These are phyloP conservation scores for Logfia minima DNA, from an alignment of 129 eudicot species.

Conservation along the genomic window DNA sequence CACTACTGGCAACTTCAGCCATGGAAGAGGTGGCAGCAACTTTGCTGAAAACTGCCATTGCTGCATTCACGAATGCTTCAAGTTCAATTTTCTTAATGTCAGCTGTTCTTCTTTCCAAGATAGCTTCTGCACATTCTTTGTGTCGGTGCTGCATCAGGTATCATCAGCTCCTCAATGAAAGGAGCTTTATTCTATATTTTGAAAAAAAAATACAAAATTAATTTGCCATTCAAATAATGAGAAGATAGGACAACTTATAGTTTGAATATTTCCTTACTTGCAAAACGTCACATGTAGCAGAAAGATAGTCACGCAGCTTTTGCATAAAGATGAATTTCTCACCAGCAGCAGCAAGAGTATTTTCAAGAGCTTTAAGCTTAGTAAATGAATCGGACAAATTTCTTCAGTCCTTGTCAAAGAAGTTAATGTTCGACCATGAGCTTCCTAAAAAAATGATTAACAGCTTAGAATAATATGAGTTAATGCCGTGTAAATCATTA, in stretches of 20 bases:
- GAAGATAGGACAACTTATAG: background rate
- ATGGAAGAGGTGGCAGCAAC: conserved; percentile 44
- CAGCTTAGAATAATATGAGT: background rate
- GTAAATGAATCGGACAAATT: conserved; percentile 58
- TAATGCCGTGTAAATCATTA: background rate
- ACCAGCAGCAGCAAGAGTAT: conserved; percentile 66
- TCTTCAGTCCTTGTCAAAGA: conserved; percentile 60
- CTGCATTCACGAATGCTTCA: conserved; percentile 76
- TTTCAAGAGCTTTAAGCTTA: conserved; percentile 65
- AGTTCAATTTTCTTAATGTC: conserved; percentile 64
- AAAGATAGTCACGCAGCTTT: conserved; percentile 84
- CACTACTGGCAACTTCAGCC: conserved; percentile 58
- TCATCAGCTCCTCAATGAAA: conserved; percentile 75
- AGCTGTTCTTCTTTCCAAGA: conserved; percentile 69
- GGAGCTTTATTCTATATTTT: conserved; percentile 73
- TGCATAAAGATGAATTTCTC: conserved; percentile 95
- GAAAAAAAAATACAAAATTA: background rate
- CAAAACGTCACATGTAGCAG: conserved; percentile 83
- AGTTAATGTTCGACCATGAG: conserved; percentile 57
- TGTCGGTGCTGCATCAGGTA: conserved; percentile 81
- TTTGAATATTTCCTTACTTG: conserved; percentile 52
- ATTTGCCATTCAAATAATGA: background rate
- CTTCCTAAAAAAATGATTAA: conserved; percentile 52
- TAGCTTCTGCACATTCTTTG: conserved; percentile 75
- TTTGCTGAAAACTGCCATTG: conserved; percentile 53